These are phyloP conservation scores for Curvularia sp. DNA, from an alignment of 2,329 filamentous ascomycete species.

Conservation along the genomic window DNA sequence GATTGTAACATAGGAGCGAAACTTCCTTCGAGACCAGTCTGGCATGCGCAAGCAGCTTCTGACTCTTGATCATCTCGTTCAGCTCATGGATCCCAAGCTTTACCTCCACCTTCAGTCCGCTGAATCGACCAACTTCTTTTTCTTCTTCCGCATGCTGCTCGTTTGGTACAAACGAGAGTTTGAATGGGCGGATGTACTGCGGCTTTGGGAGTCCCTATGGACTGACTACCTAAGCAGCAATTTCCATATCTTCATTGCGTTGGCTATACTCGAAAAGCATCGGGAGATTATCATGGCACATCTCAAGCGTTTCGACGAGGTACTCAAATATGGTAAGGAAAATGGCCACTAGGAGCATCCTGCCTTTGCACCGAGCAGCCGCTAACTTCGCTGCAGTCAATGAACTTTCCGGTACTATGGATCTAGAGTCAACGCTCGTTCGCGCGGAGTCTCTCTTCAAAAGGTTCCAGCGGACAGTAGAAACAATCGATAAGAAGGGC, in stretches of 20 bases:
- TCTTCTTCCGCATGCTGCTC: constrained; percentile 98
- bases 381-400: constrained; percentile 69
- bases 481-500: constrained; percentile 89
- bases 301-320: constrained; percentile 92
- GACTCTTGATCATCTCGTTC: constrained; percentile 91
- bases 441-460: constrained; percentile 88
- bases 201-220: constrained; percentile 93
- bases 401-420: constrained; percentile 91
- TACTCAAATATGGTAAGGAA: constrained; percentile 86
- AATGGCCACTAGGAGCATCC: background rate
- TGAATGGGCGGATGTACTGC: constrained; percentile 82
- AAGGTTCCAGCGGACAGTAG: constrained; percentile 85
- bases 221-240: constrained; percentile 88
- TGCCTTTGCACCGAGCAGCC: background rate
- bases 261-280: constrained; percentile 95
- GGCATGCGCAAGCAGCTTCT: constrained; percentile 93
- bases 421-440: constrained; percentile 83
- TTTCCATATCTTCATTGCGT: constrained; percentile 92
- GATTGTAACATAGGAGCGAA: constrained; percentile 69
- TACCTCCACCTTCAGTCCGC: constrained; percentile 88
- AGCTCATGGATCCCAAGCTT: constrained; percentile 94
- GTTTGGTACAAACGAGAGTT: constrained; percentile 99
- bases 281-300: constrained; percentile 96
- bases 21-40: constrained; percentile 93
- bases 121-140: constrained; percentile 99